Base-by-base conservation (phyloP, 805 yeast species). In the Candida vaughaniae region DNA sequence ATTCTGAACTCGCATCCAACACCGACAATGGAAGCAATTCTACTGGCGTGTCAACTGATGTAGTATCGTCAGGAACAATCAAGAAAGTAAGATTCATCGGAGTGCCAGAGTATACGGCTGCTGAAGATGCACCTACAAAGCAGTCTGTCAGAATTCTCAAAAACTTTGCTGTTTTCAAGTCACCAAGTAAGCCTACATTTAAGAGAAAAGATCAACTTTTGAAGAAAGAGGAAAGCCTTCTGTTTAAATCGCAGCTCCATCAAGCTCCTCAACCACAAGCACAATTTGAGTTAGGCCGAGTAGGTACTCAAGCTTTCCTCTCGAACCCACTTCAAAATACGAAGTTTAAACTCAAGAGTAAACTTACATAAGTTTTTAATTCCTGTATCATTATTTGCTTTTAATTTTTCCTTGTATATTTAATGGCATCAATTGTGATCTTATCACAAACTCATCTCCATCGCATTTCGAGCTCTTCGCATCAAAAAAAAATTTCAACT, bases 121-220 rank as follows among this genome's bases (percentile, higher is more conserved):
- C 68, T 5, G 82, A 77, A 50, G 82, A 77, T 54, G 77, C 75
- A 0, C 81, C 81, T 1, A 62, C 77, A 7, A 56, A 53, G 29
- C 65, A 64, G 35, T 51, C 69, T 3, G 55, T 55, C 36, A 51
- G 55, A 16, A 60, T 69, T 10, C 44, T 69, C 20, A 62, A 58
- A 48, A 62, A 66, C 45, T 69, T 69, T 50, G 69, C 70, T 0
- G 57, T 59, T 14, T 61, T 66, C 41, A 56, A 51, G 36, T 40
- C 43, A 11, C 58, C 60, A 7, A 27, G 20, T 7, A 36, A 34
- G 18, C 35, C 41, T 22, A 46, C 49, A 6, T 52, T 57, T 39
- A 59, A 53, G 45, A 60, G 60, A 42, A 61, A 60, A 39, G 73
- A 68, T 36, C 64, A 60, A 27, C 41, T 57, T 37, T 49, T 65